Evolutionary conservation across 2,329 filamentous ascomycete genomes (phyloP).

Genomic region (Pestalotiopsis sp.): DNA sequence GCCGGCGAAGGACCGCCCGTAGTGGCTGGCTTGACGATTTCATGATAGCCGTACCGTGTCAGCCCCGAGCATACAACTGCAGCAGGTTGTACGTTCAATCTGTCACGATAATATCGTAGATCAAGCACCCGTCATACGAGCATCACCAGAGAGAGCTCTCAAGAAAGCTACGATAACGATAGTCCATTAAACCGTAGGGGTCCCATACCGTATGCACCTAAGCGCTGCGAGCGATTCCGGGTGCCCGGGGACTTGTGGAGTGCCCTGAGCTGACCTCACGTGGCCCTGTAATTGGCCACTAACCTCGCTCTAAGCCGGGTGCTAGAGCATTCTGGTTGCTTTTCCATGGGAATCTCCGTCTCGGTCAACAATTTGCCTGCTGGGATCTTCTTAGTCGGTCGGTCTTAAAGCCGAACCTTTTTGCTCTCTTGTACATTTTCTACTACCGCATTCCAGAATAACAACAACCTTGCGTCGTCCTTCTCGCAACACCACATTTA

Average conservation of each 20-base stretch:
- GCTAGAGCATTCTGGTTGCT: conserved; percentile 12
- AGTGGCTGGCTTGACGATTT: not conserved
- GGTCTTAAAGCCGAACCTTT: conserved; percentile 4
- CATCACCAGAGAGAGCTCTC: not conserved
- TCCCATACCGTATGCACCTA: not conserved
- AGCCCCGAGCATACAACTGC: not conserved
- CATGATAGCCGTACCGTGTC: not conserved
- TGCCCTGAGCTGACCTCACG: conserved; percentile 9
- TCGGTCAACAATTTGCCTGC: conserved; percentile 5
- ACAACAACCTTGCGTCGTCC: not conserved
- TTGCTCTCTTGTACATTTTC: not conserved
- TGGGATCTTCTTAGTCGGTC: not conserved
- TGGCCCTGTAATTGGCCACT: conserved; percentile 13
- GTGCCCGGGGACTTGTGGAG: not conserved
- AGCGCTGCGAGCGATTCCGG: not conserved
- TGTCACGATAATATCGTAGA: not conserved
- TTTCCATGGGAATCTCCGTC: not conserved
- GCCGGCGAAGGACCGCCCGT: not conserved
- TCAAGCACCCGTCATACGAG: conserved; percentile 3
- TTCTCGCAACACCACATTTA: not conserved
- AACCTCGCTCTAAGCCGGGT: not conserved
- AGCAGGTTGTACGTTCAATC: not conserved
- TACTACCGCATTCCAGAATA: not conserved
- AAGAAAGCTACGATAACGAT: conserved; percentile 10
- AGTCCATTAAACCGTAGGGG: conserved; percentile 5